Evolutionary conservation across 345 rosid genomes (phyloP), one percentile per base, ranked within the genome.

Genomic region (Gynandropsis gynandra): DNA sequence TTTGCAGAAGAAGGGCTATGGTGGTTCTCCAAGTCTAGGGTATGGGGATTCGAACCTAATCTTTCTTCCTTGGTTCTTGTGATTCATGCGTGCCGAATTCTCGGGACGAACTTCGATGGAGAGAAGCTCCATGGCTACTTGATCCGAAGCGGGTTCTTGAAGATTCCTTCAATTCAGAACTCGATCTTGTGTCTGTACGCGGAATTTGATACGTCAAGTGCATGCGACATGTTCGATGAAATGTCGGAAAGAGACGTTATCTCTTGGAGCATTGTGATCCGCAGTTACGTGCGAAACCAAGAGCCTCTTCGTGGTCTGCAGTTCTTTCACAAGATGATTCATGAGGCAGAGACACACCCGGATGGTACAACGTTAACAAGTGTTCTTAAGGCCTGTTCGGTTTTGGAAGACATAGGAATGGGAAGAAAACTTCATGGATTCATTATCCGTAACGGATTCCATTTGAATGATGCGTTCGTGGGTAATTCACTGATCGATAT

Each of bases 251-350:
- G 64, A 72, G 90, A 79, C 49, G 81, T 80, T 40, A 73, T 80
- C 46, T 78, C 86, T 5, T 81, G 85, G 87, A 81, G 83, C 66
- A 71, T 77, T 52, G 64, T 76, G 57, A 80, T 84, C 0, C 61
- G 61, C 36, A 82, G 82, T 34, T 74, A 74, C 75, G 71, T 72
- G 64, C 72, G 69, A 24, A 56, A 46, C 9, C 62, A 58, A 14
- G 77, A 75, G 38, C 67, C 80, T 34, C 56, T 48, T 16, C 3
- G 50, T 59, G 82, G 79, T 29, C 59, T 69, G 64, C 29, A 46
- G n/a, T 43, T 81, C 66, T 84, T 87, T 41, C 53, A 4, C 21
- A 47, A 73, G 63, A 87, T 87, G 94, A 59, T 81, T 48, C 49
- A 10, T 0, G 52, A 27, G 54, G 71, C 8, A 4, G 27, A 40